Evolutionary conservation across 352 stramenopile species (phyloP).

Genomic region (Peronosclerospora sorghi): DNA sequence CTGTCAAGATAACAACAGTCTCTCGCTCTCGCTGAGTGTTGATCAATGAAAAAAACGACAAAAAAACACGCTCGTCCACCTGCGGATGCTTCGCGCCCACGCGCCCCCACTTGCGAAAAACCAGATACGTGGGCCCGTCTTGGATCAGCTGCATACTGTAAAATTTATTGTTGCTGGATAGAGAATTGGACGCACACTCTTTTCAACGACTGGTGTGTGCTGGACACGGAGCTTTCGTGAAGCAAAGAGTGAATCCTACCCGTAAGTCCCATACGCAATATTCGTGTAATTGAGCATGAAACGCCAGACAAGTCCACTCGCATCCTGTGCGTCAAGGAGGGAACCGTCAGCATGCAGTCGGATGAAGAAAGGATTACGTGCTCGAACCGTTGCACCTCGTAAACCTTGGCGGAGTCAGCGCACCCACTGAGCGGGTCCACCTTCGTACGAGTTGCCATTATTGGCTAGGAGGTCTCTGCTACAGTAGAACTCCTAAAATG

Average conservation of each 20-base stretch:
- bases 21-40: no score
- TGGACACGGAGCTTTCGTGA: not conserved
- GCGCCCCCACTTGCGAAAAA: slow-evolving; percentile 63
- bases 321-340: not conserved
- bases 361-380: not conserved
- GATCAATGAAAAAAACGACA: not conserved
- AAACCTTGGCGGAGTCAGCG: not conserved
- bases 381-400: not conserved
- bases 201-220: slow-evolving; percentile 3
- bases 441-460: not conserved
- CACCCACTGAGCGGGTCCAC: not conserved
- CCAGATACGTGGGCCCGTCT: slow-evolving; percentile 26
- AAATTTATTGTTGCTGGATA: slow-evolving; percentile 65
- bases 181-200: not conserved
- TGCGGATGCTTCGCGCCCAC: slow-evolving; percentile 54
- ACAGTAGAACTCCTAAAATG: no score
- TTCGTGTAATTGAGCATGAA: not conserved
- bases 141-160: slow-evolving; percentile 65
- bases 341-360: not conserved
- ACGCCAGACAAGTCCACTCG: not conserved
- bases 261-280: not conserved
- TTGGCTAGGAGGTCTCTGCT: no score
- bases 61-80: slow-evolving; percentile 4
- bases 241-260: not conserved
- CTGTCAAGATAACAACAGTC: slow-evolving; percentile 11